These are phyloP conservation scores for Diplodia seriata DNA, from an alignment of 2,329 filamentous ascomycete species.

Conservation along the genomic window DNA sequence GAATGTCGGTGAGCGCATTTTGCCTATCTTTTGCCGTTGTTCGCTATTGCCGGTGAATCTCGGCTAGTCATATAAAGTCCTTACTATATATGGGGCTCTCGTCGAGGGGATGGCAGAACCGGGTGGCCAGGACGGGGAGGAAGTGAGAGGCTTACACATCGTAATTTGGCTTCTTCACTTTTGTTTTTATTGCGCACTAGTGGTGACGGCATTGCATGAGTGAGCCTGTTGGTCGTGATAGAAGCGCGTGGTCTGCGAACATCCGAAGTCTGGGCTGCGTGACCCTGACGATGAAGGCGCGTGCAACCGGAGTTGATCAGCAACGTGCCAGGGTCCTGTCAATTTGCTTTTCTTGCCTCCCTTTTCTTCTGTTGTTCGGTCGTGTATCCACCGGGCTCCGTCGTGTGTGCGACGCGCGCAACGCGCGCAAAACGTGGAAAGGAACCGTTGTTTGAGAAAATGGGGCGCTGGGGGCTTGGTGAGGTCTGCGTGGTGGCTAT, in stretches of 20 bases:
- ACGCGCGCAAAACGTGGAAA: not conserved
- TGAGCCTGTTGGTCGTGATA: not conserved
- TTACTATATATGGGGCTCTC: not conserved
- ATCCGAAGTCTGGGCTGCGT: not conserved
- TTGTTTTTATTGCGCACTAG: not conserved
- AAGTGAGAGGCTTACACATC: not conserved
- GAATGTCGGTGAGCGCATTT: constrained; percentile 1
- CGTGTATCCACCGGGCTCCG: not conserved
- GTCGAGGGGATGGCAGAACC: not conserved
- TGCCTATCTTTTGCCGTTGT: constrained; percentile 1
- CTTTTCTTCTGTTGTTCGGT: not conserved
- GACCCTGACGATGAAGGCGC: not conserved
- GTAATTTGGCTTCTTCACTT: not conserved
- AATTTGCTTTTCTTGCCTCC: not conserved
- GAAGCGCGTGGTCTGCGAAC: not conserved
- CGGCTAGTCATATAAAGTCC: not conserved
- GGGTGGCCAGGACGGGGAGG: not conserved
- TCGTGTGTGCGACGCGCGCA: not conserved
- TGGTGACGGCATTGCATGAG: not conserved
- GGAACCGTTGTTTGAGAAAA: constrained; percentile 13
- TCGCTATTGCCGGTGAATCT: not conserved
- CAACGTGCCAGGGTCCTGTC: not conserved
- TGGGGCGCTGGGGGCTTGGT: constrained; percentile 7
- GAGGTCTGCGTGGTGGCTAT: constrained; percentile 11
- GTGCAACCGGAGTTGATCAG: not conserved